These are phyloP conservation scores for Strobilomyces dryophilus DNA, from an alignment of 768 basidiomycete species.

Conservation along the genomic window DNA sequence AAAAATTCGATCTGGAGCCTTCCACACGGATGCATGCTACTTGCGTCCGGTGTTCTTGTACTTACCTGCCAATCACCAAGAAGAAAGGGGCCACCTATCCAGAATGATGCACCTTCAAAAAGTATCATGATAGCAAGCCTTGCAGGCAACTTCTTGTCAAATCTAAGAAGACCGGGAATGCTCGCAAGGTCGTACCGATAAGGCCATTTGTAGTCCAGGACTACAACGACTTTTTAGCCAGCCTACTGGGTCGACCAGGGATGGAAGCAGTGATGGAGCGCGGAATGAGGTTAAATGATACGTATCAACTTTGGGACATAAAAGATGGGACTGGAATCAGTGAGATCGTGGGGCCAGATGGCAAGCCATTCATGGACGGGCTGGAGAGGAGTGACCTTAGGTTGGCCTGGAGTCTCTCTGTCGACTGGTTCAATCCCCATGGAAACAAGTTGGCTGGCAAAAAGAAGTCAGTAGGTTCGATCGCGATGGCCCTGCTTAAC, in stretches of 20 bases:
- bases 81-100: constrained; percentile 6
- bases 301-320: neutral
- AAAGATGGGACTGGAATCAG: neutral
- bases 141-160: constrained; percentile 12
- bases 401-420: constrained; percentile 18
- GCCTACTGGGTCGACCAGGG: constrained; percentile 8
- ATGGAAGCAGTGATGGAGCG: constrained; percentile 22
- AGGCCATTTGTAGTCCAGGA: constrained; percentile 26
- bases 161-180: neutral
- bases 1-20: neutral
- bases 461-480: constrained; percentile 4
- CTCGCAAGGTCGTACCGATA: neutral
- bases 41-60: neutral
- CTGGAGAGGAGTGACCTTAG: constrained; percentile 5
- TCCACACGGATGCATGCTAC: neutral
- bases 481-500: constrained; percentile 19
- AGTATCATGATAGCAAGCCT: constrained; percentile 8
- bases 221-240: constrained; percentile 25
- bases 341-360: neutral
- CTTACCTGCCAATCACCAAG: neutral
- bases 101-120: constrained; percentile 16
- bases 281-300: neutral
- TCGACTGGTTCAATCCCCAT: constrained; percentile 27
- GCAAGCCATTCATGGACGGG: neutral
- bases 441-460: constrained; percentile 19